A percentile compares a stretch with the other conserved stretches of the same genome.
phyloP scores from a whole-genome alignment of 768 basidiomycete genomes.

The Coprinellus micaceus region DNA sequence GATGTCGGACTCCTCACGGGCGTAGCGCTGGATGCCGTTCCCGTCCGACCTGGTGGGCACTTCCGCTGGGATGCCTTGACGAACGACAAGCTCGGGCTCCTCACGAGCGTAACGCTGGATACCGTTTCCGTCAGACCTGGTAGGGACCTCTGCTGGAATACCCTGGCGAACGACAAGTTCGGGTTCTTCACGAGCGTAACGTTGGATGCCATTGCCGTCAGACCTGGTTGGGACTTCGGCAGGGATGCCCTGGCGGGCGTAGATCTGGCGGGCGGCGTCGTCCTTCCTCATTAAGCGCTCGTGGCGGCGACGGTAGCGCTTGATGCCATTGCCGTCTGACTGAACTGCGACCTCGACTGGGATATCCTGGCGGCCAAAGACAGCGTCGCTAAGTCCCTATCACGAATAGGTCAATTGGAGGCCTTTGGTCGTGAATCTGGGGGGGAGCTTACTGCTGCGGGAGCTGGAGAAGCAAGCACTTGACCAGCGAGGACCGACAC shows the following conservation, averaged over 20 bases:
- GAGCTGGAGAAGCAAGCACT: conserved; percentile 40
- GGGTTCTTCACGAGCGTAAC: conserved; percentile 13
- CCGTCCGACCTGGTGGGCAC: conserved; percentile 19
- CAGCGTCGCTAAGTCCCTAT: not conserved
- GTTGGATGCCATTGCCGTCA: conserved; percentile 23
- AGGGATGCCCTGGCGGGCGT: conserved; percentile 8
- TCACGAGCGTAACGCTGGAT: conserved; percentile 15
- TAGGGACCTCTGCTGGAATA: conserved; percentile 20
- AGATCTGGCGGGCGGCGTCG: not conserved
- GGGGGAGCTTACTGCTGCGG: conserved; percentile 33
- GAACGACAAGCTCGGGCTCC: conserved; percentile 3
- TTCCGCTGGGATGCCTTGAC: conserved; percentile 19
- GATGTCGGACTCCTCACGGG: conserved; percentile 1
- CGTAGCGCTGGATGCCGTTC: conserved; percentile 20
- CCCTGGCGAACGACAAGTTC: conserved; percentile 1
- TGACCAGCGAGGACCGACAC: conserved; percentile 42
- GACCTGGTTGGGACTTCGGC: conserved; percentile 20
- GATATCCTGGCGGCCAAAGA: conserved; percentile 11
- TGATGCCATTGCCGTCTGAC: conserved; percentile 26
- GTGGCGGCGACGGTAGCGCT: conserved; percentile 4
- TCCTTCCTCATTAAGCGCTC: not conserved
- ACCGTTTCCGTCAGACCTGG: conserved; percentile 13
- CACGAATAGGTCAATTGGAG: not conserved
- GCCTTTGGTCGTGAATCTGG: not conserved
- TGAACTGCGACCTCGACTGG: conserved; percentile 19